Conservation (phyloP, 371 early-diverging fungal species). For the Fennellomyces sp. region DNA sequence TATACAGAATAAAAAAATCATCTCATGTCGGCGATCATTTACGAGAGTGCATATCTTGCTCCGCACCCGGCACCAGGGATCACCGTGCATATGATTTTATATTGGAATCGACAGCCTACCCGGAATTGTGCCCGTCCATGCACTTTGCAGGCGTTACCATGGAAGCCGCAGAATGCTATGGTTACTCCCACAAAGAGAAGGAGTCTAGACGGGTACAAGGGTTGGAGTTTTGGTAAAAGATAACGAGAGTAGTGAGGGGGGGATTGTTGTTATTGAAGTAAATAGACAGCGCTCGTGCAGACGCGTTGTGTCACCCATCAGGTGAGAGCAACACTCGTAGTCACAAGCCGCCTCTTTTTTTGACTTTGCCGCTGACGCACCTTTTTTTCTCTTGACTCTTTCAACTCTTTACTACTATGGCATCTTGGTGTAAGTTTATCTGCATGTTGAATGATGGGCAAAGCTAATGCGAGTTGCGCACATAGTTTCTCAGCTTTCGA, state of each 20-base stretch:
- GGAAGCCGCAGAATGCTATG: too few species aligned
- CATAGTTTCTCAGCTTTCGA: conserved; percentile 50
- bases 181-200: not conserved
- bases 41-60: too few species aligned
- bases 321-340: not conserved
- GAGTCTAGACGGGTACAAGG: not conserved
- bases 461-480: too few species aligned
- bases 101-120: too few species aligned
- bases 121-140: too few species aligned
- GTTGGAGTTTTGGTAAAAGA: not conserved
- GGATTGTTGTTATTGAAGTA: not conserved
- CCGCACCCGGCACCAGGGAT: too few species aligned
- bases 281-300: not conserved
- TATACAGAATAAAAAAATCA: too few species aligned
- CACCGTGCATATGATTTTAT: too few species aligned
- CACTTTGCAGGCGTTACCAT: too few species aligned
- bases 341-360: not conserved
- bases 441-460: too few species aligned
- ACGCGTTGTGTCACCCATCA: not conserved
- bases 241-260: not conserved
- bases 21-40: too few species aligned
- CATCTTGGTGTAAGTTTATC: conserved; percentile 38
- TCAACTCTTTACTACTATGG: conserved; percentile 17
- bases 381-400: conserved; percentile 12
- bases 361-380: not conserved